Conservation (phyloP, 768 basidiomycete genomes). For the Lactarius quietus region DNA sequence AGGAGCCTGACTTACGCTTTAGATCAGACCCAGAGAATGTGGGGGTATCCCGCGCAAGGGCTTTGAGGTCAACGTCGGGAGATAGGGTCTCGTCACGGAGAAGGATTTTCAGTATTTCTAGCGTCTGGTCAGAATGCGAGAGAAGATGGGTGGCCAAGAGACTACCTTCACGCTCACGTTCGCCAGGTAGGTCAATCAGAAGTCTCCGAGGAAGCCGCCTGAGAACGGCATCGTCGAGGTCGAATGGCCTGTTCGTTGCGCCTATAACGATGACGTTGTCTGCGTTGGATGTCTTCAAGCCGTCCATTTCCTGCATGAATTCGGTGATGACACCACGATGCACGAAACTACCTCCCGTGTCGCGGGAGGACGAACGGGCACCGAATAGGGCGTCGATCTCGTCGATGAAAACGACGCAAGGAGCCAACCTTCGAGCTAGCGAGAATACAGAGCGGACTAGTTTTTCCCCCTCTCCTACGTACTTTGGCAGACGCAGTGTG, state of each 20-base stretch:
- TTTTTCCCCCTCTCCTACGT: constrained; percentile 87
- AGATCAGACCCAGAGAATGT: constrained; percentile 93
- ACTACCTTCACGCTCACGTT: constrained; percentile 75
- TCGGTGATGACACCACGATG: constrained; percentile 88
- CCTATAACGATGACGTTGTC: constrained; percentile 88
- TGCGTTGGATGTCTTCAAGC: constrained; percentile 73
- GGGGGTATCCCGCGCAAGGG: constrained; percentile 68
- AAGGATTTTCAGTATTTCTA: constrained; percentile 86
- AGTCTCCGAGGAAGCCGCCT: constrained; percentile 83
- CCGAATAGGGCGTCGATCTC: constrained; percentile 94
- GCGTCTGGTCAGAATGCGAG: constrained; percentile 3
- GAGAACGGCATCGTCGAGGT: constrained; percentile 88
- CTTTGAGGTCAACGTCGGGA: constrained; percentile 55
- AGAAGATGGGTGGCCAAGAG: not conserved
- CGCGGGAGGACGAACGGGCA: constrained; percentile 71
- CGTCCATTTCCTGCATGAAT: constrained; percentile 98
- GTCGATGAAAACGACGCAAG: constrained; percentile 92
- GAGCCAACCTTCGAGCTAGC: constrained; percentile 78
- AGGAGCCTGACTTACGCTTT: constrained; percentile 61
- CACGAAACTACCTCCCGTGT: constrained; percentile 75
- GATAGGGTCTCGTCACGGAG: constrained; percentile 75
- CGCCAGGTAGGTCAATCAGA: constrained; percentile 85
- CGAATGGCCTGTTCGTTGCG: constrained; percentile 90
- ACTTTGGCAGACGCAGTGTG: constrained; percentile 40
- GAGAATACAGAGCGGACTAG: constrained; percentile 87